Evolutionary conservation across 805 yeast genomes (phyloP).

Genomic region (Candida arabinofermentans): DNA sequence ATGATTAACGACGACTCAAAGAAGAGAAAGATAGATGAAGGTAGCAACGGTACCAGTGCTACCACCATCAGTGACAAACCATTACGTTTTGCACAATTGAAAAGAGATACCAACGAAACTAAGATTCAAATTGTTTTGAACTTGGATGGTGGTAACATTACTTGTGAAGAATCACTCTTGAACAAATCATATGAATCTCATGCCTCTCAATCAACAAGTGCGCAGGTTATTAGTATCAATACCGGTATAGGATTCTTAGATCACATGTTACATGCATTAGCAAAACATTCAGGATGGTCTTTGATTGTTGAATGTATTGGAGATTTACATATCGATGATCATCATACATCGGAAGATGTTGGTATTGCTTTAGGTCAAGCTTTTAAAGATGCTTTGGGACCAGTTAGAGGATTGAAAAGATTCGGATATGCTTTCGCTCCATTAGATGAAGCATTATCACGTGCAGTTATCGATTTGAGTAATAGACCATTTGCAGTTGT

Average conservation of each 20-base stretch:
- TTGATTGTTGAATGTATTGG: constrained; percentile 85
- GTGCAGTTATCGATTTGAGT: constrained; percentile 95
- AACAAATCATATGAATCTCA: constrained; percentile 22
- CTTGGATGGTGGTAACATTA: constrained; percentile 80
- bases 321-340: constrained; percentile 94
- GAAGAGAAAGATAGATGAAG: constrained; percentile 11
- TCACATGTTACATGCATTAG: constrained; percentile 96
- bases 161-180: constrained; percentile 58
- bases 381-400: constrained; percentile 86
- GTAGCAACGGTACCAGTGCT: not conserved
- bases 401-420: constrained; percentile 84
- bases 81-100: constrained; percentile 42
- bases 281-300: constrained; percentile 97
- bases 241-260: constrained; percentile 95
- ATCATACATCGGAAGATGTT: constrained; percentile 94
- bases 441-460: constrained; percentile 88
- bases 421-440: constrained; percentile 96
- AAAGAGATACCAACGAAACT: constrained; percentile 87
- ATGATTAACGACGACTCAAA: constrained; percentile 11
- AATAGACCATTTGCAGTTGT: constrained; percentile 90
- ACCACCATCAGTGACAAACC: constrained; percentile 1
- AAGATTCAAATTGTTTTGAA: constrained; percentile 81
- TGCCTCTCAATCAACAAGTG: constrained; percentile 64
- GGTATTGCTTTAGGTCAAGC: constrained; percentile 90
- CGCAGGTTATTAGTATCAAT: constrained; percentile 74